Base-by-base conservation (phyloP, 1,139 yeast species). In the Candida sp. region DNA sequence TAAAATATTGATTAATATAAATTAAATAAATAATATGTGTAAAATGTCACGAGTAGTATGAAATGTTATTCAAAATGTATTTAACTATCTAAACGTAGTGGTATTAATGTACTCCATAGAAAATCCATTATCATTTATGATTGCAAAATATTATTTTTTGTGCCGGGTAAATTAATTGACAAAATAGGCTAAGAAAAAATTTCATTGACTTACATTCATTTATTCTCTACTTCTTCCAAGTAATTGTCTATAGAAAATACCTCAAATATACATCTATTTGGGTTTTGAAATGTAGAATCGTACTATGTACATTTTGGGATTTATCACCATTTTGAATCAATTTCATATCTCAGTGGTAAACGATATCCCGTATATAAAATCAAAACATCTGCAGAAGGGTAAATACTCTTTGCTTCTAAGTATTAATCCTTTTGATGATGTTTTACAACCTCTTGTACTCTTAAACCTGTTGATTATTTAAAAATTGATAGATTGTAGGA, bases 311-410 rank as follows among this genome's bases (percentile, higher is more conserved):
- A 15, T 45, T 32, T 32, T 56, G 74, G 76, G 75, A 60, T 54
- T 59, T 71, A 71, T 71, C 76, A 54, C 75, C 75, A 66, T 61
- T 56, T 64, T 58, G 70, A 66, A 63, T 75, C 61, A 76, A 54
- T 47, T 40, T 40, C 44, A 22, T 39, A 56, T 68, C 70, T 66
- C 62, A 50, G 64, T 64, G 76, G 75, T 71, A 72, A 72, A 72
- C 77, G 76, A 70, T 32, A 61, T 58, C 75, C 77, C 77, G 58
- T 42, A 70, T 38, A 71, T 49, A 39, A 44, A 57, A 30, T 41
- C 49, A 49, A 53, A 56, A 55, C 56, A 58, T 68, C 73, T 69
- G 75, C 76, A 71, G 76, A 71, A 68, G 72, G 60, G 60, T 54
- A 55, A 52, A 58, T 55, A 55, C 63, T 39, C n/a, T 43, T 40